Evolutionary conservation across 176 grass and related monocot species (phyloP), one percentile per base, ranked within the genome.

Genomic region (Avena eriantha): DNA sequence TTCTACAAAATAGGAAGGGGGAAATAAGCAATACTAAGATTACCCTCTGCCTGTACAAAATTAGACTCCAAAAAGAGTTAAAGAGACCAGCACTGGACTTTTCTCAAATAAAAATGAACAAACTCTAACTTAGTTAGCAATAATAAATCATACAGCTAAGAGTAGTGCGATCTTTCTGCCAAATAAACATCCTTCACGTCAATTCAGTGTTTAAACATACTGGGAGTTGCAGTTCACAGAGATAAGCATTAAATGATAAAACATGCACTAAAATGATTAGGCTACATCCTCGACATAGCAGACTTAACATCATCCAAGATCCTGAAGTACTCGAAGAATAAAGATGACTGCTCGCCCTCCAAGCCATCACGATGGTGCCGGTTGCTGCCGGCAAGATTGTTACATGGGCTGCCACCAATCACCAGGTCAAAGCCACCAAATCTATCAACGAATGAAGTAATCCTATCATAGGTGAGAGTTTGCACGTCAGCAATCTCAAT

Each of bases 381-480:
- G 81, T 98, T 98, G 79, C 92, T 95, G 7, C 96, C 93, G 10
- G 96, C 24, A n/a, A 95, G 87, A 73, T 98, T 98, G 60, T 98
- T 98, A 66, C 96, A 98, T 0, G 96, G 96, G 43, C 96, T 98
- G 10, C 96, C 96, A 0, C 93, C 96, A 34, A 98, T 92, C 3
- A 98, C 88, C 18, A 98, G 63, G 68, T 98, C 93, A 77, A 95
- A 91, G 1, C 93, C 82, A 15, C 96, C 96, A 55, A 85, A 84
- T 31, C 77, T 84, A 10, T 26, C 63, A 33, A 94, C 79, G 19
- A 85, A 87, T 4, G 47, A 16, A 7, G 85, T 78, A 0, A 98
- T 72, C 22, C 48, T 85, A 0, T 87, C 90, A 6, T 81, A 4
- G 17, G 15, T 91, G 9, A 98, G 73, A n/a, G 33, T 53, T 57